Base-by-base conservation (phyloP, 2,329 filamentous ascomycete species). In the Aspergillus persii region DNA sequence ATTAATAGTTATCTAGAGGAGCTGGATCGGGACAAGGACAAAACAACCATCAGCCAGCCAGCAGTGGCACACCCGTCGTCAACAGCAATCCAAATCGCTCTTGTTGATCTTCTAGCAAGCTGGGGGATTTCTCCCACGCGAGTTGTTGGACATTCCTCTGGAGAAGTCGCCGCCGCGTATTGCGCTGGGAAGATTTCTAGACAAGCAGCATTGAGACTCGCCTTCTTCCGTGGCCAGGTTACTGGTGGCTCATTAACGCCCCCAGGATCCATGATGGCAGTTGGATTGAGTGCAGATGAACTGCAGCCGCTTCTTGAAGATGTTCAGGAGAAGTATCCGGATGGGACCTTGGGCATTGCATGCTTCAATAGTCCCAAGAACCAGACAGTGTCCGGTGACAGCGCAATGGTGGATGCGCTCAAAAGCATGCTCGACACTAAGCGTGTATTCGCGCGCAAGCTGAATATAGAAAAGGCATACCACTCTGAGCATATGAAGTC, bases 401-500 rank as follows among this genome's bases (percentile, higher is more conserved):
- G 60, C 3, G 44, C 31, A 1, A 53, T 61, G 1, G 59, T 75
- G 29, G 54, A 68, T 7, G 54, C 60, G 15, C 29, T 71, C 1
- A 50, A 64, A 11, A 8, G 49, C 3, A 15, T 51, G 8, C 53
- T 74, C 3, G 58, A 68, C 3, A 49, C 57, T 6, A 54, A 66
- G 5, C 53, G 53, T 1, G 54, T 68, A 1, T 73, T 75, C 56
- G 61, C 61, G 0, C 66, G 69, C 2, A 67, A 63, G 27, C 63
- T 77, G 2, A 63, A 62, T 2, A 67, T 72, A 3, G 56, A 58
- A 2, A 59, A 66, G 2, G 74, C 75, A 3, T 77, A 75, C 56
- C 75, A 77, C 49, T 76, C 74, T 8, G 55, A 47, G n/a, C 66
- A 72, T 23, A 76, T 77, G 71, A n/a, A 59, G 7, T 8, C 23